phyloP scores from a whole-genome alignment of 176 grass and related monocot genomes.

The Urochloa ruziziensis region DNA sequence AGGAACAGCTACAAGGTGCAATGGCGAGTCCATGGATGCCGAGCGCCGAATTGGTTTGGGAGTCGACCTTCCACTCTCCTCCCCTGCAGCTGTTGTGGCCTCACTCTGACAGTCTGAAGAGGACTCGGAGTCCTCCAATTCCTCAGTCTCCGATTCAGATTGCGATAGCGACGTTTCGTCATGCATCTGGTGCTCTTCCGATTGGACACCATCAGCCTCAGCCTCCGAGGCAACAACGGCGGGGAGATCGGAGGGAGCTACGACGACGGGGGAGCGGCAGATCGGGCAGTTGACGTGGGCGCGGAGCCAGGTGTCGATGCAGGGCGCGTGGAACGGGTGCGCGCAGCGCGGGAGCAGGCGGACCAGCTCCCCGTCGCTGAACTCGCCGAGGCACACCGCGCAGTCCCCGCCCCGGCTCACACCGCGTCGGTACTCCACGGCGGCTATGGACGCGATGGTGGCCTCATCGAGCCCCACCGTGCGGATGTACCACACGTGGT shows the following conservation, averaged over 20 bases:
- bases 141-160: constrained; percentile 34
- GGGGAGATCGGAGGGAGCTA: constrained; percentile 19
- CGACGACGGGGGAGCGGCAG: constrained; percentile 61
- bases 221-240: neutral
- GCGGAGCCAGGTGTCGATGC: constrained; percentile 90
- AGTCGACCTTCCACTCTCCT: neutral
- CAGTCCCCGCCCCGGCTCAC: constrained; percentile 45
- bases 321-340: constrained; percentile 68
- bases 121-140: constrained; percentile 16
- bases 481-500: constrained; percentile 80
- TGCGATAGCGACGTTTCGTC: constrained; percentile 38
- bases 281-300: constrained; percentile 75
- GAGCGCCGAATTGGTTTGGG: constrained; percentile 47
- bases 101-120: constrained; percentile 27
- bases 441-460: constrained; percentile 65
- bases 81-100: neutral
- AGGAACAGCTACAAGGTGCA: constrained; percentile 36
- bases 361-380: constrained; percentile 63
- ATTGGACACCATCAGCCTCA: neutral
- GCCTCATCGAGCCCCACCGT: constrained; percentile 79
- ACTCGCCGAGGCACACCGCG: constrained; percentile 85
- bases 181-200: constrained; percentile 14
- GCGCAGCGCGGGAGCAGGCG: constrained; percentile 76
- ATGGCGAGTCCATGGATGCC: constrained; percentile 47
- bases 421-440: constrained; percentile 50